Evolutionary conservation across 2,329 filamentous ascomycete genomes (phyloP).

Genomic region (Ramichloridium luteum): DNA sequence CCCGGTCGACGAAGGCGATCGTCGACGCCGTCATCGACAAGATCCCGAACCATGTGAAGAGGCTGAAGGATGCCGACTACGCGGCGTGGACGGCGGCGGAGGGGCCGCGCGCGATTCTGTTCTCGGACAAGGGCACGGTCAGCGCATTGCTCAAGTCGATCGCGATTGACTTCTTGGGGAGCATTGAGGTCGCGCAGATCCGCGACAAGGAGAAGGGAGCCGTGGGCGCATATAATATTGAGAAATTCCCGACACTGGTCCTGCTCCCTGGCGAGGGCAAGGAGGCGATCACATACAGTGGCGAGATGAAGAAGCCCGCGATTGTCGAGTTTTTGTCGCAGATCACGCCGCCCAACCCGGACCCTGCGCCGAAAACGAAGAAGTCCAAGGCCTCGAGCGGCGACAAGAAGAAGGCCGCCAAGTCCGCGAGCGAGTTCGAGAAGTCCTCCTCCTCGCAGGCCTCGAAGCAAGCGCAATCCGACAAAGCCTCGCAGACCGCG

Average conservation of each 20-base stretch:
- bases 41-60: constrained; percentile 85
- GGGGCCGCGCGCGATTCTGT: constrained; percentile 73
- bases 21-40: constrained; percentile 72
- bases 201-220: constrained; percentile 65
- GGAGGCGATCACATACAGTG: constrained; percentile 61
- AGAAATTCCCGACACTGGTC: constrained; percentile 67
- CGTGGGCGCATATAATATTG: constrained; percentile 62
- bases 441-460: constrained; percentile 41
- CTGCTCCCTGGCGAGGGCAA: constrained; percentile 61
- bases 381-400: constrained; percentile 33
- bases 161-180: constrained; percentile 80
- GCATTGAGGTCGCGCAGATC: constrained; percentile 69
- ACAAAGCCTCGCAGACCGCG: constrained; percentile 37
- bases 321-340: constrained; percentile 76
- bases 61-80: constrained; percentile 65
- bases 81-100: constrained; percentile 58
- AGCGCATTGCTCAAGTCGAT: constrained; percentile 71
- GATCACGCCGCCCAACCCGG: constrained; percentile 65
- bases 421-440: constrained; percentile 37
- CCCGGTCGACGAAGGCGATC: constrained; percentile 72
- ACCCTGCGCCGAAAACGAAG: constrained; percentile 45
- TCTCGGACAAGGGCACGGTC: constrained; percentile 84
- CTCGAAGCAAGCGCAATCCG: constrained; percentile 36
- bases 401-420: constrained; percentile 33
- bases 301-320: constrained; percentile 71